These are phyloP conservation scores for Raphanus hybrid DNA, from an alignment of 441 rosid genomes.

Conservation along the genomic window DNA sequence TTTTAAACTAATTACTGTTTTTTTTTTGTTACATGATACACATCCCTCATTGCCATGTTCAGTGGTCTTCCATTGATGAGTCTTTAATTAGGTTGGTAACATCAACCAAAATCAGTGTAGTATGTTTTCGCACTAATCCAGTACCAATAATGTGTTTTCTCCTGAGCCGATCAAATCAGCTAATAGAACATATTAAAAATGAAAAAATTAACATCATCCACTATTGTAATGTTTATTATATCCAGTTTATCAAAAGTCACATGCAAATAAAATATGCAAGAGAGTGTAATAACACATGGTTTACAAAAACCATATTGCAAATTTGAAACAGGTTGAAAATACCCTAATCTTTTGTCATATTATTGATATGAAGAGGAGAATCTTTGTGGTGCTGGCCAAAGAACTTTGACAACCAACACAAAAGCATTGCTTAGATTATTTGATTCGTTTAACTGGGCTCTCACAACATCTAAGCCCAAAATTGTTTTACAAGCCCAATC, in stretches of 20 bases:
- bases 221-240: no score
- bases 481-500: neutral
- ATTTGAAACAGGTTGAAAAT: neutral
- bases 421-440: neutral
- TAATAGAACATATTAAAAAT: no score
- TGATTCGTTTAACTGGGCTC: constrained; percentile 1
- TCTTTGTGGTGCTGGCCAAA: neutral
- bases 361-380: no score
- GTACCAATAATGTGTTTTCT: no score
- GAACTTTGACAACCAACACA: neutral
- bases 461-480: constrained; percentile 14
- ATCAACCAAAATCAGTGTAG: no score
- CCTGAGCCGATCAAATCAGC: no score
- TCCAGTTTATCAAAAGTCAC: neutral
- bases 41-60: neutral
- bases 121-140: no score
- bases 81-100: neutral
- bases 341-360: no score
- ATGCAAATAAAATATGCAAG: neutral
- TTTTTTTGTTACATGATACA: neutral
- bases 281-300: neutral
- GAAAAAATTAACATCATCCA: no score
- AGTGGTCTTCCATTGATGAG: neutral
- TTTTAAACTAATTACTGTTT: neutral
- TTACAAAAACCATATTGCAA: neutral